Evolutionary conservation across 202 grass and related monocot genomes (phyloP).

Genomic region (Panicum virgatum): DNA sequence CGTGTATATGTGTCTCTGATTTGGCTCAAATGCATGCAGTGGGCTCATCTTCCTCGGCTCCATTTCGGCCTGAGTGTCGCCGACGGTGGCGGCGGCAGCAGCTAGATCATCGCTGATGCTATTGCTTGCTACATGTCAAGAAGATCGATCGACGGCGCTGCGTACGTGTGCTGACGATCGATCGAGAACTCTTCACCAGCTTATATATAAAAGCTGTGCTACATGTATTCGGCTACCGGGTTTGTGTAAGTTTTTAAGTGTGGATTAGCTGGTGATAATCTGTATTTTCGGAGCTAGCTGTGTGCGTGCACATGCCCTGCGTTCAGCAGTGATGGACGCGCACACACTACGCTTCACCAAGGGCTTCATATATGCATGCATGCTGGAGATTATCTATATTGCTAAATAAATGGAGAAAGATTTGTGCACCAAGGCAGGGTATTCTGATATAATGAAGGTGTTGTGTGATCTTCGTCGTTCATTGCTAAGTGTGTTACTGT

Average conservation of each 20-base stretch:
- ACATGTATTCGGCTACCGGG: too few species aligned
- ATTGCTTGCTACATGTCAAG: not conserved
- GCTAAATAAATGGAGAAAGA: not conserved
- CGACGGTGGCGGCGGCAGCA: conserved; percentile 31
- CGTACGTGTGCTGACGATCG: not conserved
- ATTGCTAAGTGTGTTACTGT: too few species aligned
- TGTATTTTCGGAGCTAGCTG: too few species aligned
- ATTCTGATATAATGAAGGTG: not conserved
- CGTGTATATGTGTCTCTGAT: not conserved
- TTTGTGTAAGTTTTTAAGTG: too few species aligned
- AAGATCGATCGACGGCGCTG: not conserved
- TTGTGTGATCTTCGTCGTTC: too few species aligned
- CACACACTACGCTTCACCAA: too few species aligned
- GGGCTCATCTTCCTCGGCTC: conserved; percentile 92
- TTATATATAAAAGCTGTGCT: too few species aligned
- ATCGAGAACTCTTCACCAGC: too few species aligned
- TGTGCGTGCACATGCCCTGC: too few species aligned
- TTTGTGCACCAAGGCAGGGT: not conserved
- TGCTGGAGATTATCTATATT: not conserved
- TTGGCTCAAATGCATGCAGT: conserved; percentile 33
- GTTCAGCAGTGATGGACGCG: too few species aligned
- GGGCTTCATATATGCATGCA: too few species aligned
- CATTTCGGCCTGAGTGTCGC: conserved; percentile 67
- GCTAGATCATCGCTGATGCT: not conserved
- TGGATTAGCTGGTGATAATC: too few species aligned